Base-by-base conservation (phyloP, 495 filamentous ascomycete species). In the Choiromyces venosus region DNA sequence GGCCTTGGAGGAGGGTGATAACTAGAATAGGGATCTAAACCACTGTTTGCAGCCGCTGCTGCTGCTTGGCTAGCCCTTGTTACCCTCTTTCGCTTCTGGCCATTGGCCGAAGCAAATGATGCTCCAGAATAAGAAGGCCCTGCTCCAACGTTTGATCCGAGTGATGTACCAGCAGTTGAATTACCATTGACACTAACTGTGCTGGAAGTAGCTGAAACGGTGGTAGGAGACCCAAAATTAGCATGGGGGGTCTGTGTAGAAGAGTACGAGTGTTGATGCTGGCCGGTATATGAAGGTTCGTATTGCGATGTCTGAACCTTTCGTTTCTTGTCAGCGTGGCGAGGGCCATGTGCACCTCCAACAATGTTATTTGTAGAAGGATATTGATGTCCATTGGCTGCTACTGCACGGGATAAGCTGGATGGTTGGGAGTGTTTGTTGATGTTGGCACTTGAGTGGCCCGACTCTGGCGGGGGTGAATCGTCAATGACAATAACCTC, bases 401-500 rank as follows among this genome's bases (percentile, higher is more conserved):
- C 69, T 79, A 66, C 70, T 71, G 44, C 40, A 71, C 69, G 77
- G 36, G 76, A 79, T 70, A 74, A 77, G 73, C 70, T 36, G 66
- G 44, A 42, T 81, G 73, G 29, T 78, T 76, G 73, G 69, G 80
- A 69, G 76, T 74, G 71, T 40, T 70, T 75, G 78, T 78, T 33
- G 71, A 75, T 46, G 69, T 70, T 66, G 21, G 82, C 76, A 61
- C 52, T 29, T 61, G 25, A 18, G 25, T 61, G 52, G 52, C 52
- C 52, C 12, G 72, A 73, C 39, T 90, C 88, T 33, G 88, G 86
- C 71, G 91, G 90, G 56, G 91, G 89, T n/a, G 91, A 89, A 83
- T 97, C 94, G 78, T 97, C 92, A 82, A 98, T 98, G 73, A 97
- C 90, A 81, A 98, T 97, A 81, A 98, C 88, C 83, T 97, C 94